Conservation (phyloP, 2,329 filamentous ascomycete species). For the Conoideocrella luteorostrata region DNA sequence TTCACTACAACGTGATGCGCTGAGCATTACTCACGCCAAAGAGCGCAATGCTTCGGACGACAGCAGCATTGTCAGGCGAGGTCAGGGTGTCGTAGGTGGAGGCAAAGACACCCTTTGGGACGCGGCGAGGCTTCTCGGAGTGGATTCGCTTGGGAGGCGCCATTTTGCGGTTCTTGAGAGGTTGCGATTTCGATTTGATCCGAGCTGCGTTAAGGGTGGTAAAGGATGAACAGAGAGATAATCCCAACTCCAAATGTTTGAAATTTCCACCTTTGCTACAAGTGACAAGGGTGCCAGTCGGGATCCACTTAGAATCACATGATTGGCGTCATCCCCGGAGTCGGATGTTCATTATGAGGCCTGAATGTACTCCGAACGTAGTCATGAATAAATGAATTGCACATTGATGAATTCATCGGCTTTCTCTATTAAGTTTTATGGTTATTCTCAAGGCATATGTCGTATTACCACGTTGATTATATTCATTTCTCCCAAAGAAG, state of each 20-base stretch:
- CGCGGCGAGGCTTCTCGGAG: constrained; percentile 40
- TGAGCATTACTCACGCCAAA: constrained; percentile 54
- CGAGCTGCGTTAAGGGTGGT: not conserved
- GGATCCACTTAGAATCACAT: constrained; percentile 7
- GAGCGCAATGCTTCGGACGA: constrained; percentile 60
- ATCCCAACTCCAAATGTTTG: not conserved
- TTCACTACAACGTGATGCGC: not conserved
- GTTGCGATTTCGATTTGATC: not conserved
- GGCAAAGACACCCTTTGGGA: constrained; percentile 46
- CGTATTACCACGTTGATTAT: no score
- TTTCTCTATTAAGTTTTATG: no score
- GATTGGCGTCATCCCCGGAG: constrained; percentile 5
- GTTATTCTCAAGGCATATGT: no score
- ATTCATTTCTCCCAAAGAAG: no score
- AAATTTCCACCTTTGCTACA: not conserved
- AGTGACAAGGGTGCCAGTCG: no score
- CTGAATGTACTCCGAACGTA: no score
- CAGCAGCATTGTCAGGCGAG: constrained; percentile 60
- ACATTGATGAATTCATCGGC: no score
- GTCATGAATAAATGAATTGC: no score
- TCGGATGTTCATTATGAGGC: no score
- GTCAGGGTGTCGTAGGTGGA: constrained; percentile 57
- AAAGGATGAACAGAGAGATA: not conserved
- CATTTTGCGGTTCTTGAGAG: no score
- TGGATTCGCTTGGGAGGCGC: constrained; percentile 59